Evolutionary conservation across 768 basidiomycete species (phyloP).

Genomic region (Pleurotus cornucopiae): DNA sequence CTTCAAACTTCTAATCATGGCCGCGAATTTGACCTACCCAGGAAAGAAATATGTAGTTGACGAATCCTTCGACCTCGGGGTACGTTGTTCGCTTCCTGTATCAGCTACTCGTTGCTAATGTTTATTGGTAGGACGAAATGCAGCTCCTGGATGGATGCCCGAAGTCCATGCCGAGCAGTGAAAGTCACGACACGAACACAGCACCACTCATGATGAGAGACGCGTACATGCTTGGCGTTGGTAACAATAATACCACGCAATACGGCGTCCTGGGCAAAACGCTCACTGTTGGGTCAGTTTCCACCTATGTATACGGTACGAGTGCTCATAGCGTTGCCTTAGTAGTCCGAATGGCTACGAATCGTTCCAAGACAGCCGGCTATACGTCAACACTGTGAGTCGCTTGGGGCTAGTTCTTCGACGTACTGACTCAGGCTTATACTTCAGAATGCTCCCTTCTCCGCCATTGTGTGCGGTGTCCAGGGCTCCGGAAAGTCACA

Average conservation of each 20-base stretch:
- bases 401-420: too few species aligned
- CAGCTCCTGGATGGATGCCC: slow-evolving; percentile 10
- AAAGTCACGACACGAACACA: slow-evolving; percentile 34
- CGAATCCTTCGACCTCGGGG: too few species aligned
- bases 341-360: slow-evolving; percentile 28
- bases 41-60: too few species aligned
- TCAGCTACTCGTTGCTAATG: too few species aligned
- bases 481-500: slow-evolving; percentile 78
- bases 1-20: too few species aligned
- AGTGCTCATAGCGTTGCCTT: neutral
- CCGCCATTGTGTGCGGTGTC: slow-evolving; percentile 69
- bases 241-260: slow-evolving; percentile 33
- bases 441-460: slow-evolving; percentile 65
- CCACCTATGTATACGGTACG: neutral
- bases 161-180: neutral
- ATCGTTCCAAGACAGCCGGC: slow-evolving; percentile 39
- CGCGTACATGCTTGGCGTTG: slow-evolving; percentile 34
- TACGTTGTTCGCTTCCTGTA: too few species aligned
- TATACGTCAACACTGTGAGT: slow-evolving; percentile 67
- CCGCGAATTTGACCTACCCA: too few species aligned
- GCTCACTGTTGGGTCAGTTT: slow-evolving; percentile 36
- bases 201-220: slow-evolving; percentile 51
- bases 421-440: neutral
- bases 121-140: slow-evolving; percentile 9
- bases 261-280: slow-evolving; percentile 61